Conservation (phyloP, 2,329 filamentous ascomycete genomes). For the Clonostachys solani region DNA sequence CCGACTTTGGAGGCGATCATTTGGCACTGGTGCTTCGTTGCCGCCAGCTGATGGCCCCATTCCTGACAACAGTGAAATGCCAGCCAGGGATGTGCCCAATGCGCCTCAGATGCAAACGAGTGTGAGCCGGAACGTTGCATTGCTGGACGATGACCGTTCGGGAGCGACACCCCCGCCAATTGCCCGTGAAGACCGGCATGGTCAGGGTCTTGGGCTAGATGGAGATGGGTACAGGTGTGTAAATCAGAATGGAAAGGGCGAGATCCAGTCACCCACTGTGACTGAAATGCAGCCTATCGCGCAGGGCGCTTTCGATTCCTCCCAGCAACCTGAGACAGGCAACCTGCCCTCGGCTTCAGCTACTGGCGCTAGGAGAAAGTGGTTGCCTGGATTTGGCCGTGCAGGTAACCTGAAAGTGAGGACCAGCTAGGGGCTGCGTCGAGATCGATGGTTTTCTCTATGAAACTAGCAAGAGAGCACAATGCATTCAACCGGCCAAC, state of each 20-base stretch:
- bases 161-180: slow-evolving; percentile 55
- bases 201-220: slow-evolving; percentile 5
- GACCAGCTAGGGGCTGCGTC: too few species aligned
- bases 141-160: slow-evolving; percentile 37
- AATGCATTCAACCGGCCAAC: too few species aligned
- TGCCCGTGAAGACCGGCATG: slow-evolving; percentile 34
- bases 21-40: slow-evolving; percentile 21
- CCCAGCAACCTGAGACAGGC: neutral
- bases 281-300: neutral
- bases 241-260: neutral
- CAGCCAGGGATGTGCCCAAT: neutral
- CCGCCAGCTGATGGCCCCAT: neutral
- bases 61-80: neutral
- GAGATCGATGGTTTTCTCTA: too few species aligned
- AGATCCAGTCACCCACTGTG: neutral
- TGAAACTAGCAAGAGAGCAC: too few species aligned
- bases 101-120: slow-evolving; percentile 10
- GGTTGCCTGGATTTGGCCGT: slow-evolving; percentile 12
- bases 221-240: neutral
- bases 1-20: slow-evolving; percentile 45
- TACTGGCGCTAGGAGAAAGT: slow-evolving; percentile 25
- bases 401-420: neutral
- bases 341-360: neutral
- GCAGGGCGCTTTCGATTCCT: neutral
- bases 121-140: slow-evolving; percentile 23